Conservation (phyloP, 2,329 filamentous ascomycete species). For the Bipolaris cookei region DNA sequence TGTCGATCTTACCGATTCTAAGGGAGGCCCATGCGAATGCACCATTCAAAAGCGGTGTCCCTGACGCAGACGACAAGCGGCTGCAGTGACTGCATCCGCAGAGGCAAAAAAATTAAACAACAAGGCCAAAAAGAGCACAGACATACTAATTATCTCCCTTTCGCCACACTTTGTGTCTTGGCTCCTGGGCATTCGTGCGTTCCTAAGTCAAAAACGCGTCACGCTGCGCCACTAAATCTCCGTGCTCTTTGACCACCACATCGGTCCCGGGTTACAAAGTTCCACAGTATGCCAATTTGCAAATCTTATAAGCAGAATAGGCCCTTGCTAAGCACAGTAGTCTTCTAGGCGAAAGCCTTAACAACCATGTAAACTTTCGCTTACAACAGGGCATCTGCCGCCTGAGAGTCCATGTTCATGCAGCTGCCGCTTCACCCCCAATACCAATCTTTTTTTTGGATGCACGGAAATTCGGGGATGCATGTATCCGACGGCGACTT, state of each 20-base stretch:
- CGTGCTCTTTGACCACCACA: not conserved
- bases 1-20: slow-evolving; percentile 1
- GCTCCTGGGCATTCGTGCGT: not conserved
- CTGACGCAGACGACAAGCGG: not conserved
- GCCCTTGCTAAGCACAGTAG: not conserved
- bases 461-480: not conserved
- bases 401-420: slow-evolving; percentile 6
- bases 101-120: not conserved
- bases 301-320: slow-evolving; percentile 5
- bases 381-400: slow-evolving; percentile 3
- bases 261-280: not conserved
- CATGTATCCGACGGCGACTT: slow-evolving; percentile 2
- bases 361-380: not conserved
- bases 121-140: not conserved
- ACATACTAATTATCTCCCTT: not conserved
- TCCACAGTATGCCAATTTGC: not conserved
- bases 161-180: not conserved
- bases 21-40: not conserved
- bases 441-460: not conserved
- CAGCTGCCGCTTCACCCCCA: not conserved
- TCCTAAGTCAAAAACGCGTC: not conserved
- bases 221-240: slow-evolving; percentile 1
- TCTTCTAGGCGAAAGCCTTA: not conserved
- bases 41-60: slow-evolving; percentile 2
- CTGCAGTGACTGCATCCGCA: not conserved